A percentile compares a stretch with the other conserved stretches of the same genome.
Conservation (phyloP, 2,329 filamentous ascomycete species). For the Zalaria obscura region DNA sequence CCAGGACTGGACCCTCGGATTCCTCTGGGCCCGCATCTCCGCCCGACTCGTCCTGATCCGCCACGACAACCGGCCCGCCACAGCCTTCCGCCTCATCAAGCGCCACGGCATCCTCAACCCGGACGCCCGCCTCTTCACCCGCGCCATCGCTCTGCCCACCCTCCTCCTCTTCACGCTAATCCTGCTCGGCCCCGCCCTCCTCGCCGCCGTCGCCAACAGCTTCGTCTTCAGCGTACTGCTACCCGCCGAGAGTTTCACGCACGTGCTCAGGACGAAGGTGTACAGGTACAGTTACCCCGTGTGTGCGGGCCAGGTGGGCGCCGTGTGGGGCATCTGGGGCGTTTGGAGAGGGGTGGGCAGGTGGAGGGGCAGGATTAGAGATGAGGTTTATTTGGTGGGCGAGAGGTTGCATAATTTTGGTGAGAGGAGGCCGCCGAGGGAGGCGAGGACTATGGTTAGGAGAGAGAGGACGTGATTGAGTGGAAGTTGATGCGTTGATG, state of each 20-base stretch:
- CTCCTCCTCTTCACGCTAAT: constrained; percentile 46
- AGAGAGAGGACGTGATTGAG: neutral
- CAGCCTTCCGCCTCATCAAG: constrained; percentile 60
- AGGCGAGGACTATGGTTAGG: constrained; percentile 17
- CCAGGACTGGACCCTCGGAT: constrained; percentile 85
- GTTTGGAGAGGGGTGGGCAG: constrained; percentile 46
- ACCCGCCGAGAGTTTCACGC: constrained; percentile 1
- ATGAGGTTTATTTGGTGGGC: constrained; percentile 93
- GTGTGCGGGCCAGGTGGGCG: constrained; percentile 31
- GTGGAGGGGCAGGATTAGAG: constrained; percentile 72
- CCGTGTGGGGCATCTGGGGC: constrained; percentile 35
- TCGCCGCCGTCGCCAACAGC: constrained; percentile 40
- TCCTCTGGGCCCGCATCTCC: constrained; percentile 76
- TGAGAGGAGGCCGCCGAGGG: constrained; percentile 30
- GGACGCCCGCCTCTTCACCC: constrained; percentile 63
- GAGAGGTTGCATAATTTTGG: constrained; percentile 93
- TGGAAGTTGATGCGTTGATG: neutral
- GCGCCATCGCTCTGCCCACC: constrained; percentile 72
- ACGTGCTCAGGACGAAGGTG: constrained; percentile 16
- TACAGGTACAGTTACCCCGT: constrained; percentile 65
- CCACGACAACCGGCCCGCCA: constrained; percentile 54
- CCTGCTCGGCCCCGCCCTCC: constrained; percentile 47
- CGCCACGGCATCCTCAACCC: constrained; percentile 62
- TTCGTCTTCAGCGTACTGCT: constrained; percentile 10
- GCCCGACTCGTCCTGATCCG: constrained; percentile 55